Evolutionary conservation across 2,329 filamentous ascomycete genomes (phyloP), one percentile per base, ranked within the genome.

Genomic region (Diaporthe sp.): DNA sequence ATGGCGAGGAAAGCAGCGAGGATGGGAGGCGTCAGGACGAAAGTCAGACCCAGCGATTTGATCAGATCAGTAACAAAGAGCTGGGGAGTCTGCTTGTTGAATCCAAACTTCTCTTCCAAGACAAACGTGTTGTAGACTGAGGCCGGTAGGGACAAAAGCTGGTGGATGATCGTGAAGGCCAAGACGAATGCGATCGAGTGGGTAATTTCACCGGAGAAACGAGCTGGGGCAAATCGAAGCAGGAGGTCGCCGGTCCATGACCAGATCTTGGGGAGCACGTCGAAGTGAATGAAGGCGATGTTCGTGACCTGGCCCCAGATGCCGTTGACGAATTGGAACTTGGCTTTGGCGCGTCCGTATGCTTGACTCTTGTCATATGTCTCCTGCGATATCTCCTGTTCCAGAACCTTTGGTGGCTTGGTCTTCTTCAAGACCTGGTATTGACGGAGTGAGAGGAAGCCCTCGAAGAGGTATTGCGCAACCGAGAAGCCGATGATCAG

Each of bases 21-120:
- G 80, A 99, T 93, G 0, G 97, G 97, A 71, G 95, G 92, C 76
- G 95, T 94, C 76, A 99, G 90, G 65, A 91, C 92, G 79, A 97
- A 89, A 71, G 93, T 92, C 76, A 99, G 90, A 80, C 94, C 89
- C 84, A 98, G 95, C 44, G 93, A 92, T 89, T 99, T 99, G 87
- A 98, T 84, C 87, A 98, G 92, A 84, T 99, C 97, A 80, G 91
- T 94, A 72, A 98, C 83, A 89, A 96, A 99, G 42, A 98, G 89
- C 84, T 92, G 92, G 73, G 95, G 87, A 0, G 97, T 98, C 89
- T 98, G 95, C 88, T 99, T 99, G 86, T 99, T 99, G 91, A 99
- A 99, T 68, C 97, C 97, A 81, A 98, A 99, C 83, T 95, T 94
- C 86, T 98, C 96, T 85, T 99, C 97, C 74, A 99, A 89, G 65